Evolutionary conservation across 768 basidiomycete species (phyloP).

Genomic region (Tricholoma terreum): DNA sequence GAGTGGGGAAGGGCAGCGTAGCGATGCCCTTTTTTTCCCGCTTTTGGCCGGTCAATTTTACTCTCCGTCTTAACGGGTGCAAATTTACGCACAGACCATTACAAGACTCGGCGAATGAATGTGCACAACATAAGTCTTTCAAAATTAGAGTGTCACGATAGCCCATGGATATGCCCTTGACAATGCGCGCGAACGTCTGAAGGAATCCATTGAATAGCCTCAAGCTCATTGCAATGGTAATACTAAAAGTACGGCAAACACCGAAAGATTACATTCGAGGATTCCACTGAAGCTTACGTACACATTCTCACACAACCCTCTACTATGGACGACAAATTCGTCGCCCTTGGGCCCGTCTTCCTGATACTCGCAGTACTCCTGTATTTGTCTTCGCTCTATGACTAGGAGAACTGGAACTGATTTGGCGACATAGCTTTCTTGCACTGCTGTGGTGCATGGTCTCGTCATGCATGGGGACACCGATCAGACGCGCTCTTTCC

Average conservation of each 20-base stretch:
- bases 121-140: no score
- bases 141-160: no score
- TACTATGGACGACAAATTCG: constrained; percentile 15
- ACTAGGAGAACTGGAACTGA: constrained; percentile 6
- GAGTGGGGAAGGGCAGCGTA: constrained; percentile 1
- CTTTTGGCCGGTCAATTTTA: constrained; percentile 16
- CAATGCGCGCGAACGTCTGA: neutral
- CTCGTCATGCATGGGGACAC: constrained; percentile 61
- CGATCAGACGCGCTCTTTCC: constrained; percentile 41
- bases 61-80: constrained; percentile 22
- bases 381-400: constrained; percentile 19
- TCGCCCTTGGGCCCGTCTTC: constrained; percentile 39
- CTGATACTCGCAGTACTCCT: constrained; percentile 47
- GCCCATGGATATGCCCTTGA: neutral
- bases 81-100: constrained; percentile 16
- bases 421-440: constrained; percentile 34
- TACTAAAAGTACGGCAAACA: constrained; percentile 3
- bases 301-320: neutral
- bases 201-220: neutral
- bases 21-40: constrained; percentile 9
- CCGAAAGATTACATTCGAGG: no score
- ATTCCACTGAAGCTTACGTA: constrained; percentile 6
- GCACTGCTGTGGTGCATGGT: constrained; percentile 63
- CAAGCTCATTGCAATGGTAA: neutral
- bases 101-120: neutral